Conservation (phyloP, 2,329 filamentous ascomycete genomes). For the Blumeria graminis region DNA sequence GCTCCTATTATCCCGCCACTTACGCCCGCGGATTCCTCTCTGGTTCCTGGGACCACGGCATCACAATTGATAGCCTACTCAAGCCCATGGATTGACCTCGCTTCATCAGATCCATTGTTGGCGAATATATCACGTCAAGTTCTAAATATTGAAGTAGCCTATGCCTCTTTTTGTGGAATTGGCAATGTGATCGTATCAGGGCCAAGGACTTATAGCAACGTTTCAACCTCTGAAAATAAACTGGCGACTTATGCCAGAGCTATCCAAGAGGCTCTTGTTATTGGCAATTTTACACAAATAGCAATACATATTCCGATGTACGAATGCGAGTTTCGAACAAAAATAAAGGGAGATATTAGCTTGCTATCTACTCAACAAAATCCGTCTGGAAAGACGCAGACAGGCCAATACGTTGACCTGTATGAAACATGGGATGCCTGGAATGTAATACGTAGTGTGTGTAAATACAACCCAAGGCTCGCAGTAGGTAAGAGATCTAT, state of each 20-base stretch:
- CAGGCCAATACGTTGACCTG: slow-evolving; percentile 31
- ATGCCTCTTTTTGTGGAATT: slow-evolving; percentile 85
- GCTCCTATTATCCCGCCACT: slow-evolving; percentile 41
- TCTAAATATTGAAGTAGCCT: slow-evolving; percentile 72
- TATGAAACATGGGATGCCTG: slow-evolving; percentile 83
- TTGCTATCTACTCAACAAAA: slow-evolving; percentile 12
- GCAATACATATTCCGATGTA: slow-evolving; percentile 70
- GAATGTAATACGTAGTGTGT: slow-evolving; percentile 66
- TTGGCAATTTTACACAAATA: slow-evolving; percentile 55
- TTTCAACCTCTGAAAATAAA: slow-evolving; percentile 23
- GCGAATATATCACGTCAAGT: slow-evolving; percentile 75
- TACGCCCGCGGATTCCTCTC: slow-evolving; percentile 52
- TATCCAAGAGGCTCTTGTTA: slow-evolving; percentile 52
- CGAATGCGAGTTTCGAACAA: slow-evolving; percentile 33
- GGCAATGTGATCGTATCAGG: slow-evolving; percentile 63
- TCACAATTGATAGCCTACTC: slow-evolving; percentile 53
- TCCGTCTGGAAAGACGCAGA: slow-evolving; percentile 16
- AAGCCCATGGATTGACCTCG: slow-evolving; percentile 86
- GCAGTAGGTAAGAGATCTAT: slow-evolving; percentile 48
- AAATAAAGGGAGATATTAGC: slow-evolving; percentile 15
- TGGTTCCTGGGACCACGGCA: slow-evolving; percentile 43
- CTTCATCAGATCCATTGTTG: slow-evolving; percentile 59
- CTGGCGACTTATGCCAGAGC: slow-evolving; percentile 60
- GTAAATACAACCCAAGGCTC: slow-evolving; percentile 61
- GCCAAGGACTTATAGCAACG: slow-evolving; percentile 36